Percentiles rank a stretch among this genome's conserved stretches.
phyloP scores from a whole-genome alignment of 1,284 basidiomycete species.

The Rhodotorula sp. region DNA sequence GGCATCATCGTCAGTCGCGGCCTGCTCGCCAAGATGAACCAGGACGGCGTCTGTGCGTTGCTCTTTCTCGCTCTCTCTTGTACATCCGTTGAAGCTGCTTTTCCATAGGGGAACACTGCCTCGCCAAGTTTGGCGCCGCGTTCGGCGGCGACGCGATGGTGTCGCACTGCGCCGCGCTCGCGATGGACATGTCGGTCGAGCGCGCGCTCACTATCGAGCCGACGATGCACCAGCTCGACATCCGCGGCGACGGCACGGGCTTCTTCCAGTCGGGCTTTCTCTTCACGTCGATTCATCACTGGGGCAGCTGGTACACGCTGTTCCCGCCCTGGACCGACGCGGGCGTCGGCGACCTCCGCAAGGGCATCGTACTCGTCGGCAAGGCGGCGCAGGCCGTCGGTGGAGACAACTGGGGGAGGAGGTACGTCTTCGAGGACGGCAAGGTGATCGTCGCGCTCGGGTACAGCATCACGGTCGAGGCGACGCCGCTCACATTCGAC shows the following conservation, averaged over 20 bases:
- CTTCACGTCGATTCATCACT: slow-evolving; percentile 45
- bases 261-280: slow-evolving; percentile 45
- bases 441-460: slow-evolving; percentile 37
- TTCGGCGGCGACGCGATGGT: slow-evolving; percentile 43
- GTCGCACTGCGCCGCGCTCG: slow-evolving; percentile 42
- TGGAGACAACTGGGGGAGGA: slow-evolving; percentile 43
- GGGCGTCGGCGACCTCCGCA: slow-evolving; percentile 37
- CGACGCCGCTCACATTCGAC: slow-evolving; percentile 14
- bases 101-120: slow-evolving; percentile 20
- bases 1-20: slow-evolving; percentile 42
- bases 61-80: not conserved
- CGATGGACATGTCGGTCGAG: slow-evolving; percentile 31
- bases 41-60: slow-evolving; percentile 33
- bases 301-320: slow-evolving; percentile 41
- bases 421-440: slow-evolving; percentile 43
- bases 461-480: slow-evolving; percentile 32
- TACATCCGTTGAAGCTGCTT: no score
- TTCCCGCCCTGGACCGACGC: slow-evolving; percentile 41
- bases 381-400: slow-evolving; percentile 41
- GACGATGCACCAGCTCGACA: slow-evolving; percentile 45
- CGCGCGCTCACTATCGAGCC: slow-evolving; percentile 38
- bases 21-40: slow-evolving; percentile 40
- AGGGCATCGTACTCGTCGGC: slow-evolving; percentile 38
- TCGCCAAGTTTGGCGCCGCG: slow-evolving; percentile 25
- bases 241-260: slow-evolving; percentile 44